Evolutionary conservation across 345 rosid genomes (phyloP), one percentile per base, ranked within the genome.

Genomic region (Pistacia vera): DNA sequence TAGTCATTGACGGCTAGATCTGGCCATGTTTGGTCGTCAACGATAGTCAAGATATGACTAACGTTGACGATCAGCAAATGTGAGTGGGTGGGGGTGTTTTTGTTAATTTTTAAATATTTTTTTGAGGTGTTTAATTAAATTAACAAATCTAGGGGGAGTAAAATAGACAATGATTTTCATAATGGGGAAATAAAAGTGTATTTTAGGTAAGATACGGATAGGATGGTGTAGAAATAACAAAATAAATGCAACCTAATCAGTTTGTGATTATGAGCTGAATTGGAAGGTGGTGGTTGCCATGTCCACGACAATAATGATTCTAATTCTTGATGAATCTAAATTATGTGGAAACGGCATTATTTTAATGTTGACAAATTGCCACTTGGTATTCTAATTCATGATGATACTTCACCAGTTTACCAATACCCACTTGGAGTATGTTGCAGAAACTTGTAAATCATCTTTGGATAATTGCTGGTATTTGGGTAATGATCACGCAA

Each of bases 341-440:
- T 41, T 36, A 63, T 63, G 41, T 33, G 46, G 46, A 33, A 35
- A 12, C 17, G 2, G 48, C n/a, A 33, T 33, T 33, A 63, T 2
- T 33, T 63, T 18, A 36, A 63, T 63, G 48, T 71, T 44, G 75
- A 46, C 66, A 10, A 35, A 33, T 14, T 25, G 20, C 65, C 12
- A 61, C 7, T 3, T 57, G 14, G 0, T 59, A 25, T 22, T 4
- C 14, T 1, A 36, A 71, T 44, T 22, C 25, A 22, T 52, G 35
- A 73, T 63, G 69, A 35, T 63, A 33, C 48, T 63, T 35, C 25
- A 22, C 25, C 25, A 22, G 25, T 22, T 22, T 51, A 62, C 51
- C 63, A 3, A 63, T 20, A 13, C 54, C 77, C 77, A 74, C 70
- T 64, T 36, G 10, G 44, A 67, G 16, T 7, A 67, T 49, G 41